Base-by-base conservation (phyloP, 768 basidiomycete species). In the Porpolomopsis calyptriformis region DNA sequence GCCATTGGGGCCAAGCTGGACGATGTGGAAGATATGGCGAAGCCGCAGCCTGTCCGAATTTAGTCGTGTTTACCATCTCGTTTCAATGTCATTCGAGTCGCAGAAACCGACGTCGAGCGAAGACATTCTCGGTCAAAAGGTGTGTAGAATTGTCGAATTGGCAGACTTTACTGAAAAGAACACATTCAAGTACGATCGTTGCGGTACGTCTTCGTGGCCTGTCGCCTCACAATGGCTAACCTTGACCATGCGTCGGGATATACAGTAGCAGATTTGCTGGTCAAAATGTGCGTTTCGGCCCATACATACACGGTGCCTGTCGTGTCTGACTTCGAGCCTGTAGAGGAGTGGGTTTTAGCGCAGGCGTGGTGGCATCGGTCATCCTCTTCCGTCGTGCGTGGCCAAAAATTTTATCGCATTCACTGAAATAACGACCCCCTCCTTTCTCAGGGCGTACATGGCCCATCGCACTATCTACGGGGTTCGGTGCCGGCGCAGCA, bases 81-180 rank as follows among this genome's bases (percentile, higher is more conserved):
- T 39, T 12, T 39, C 38, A n/a, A n/a, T n/a, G n/a, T n/a, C n/a
- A n/a, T n/a, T n/a, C n/a, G n/a, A n/a, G 12, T 38, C 36, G 6
- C 40, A 19, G 49, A 82, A 81, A 65, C 73, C 82, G 43, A 61
- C 80, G 40, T 82, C 89, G 45, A 93, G 87, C 67, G 93, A 97
- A 70, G 85, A 94, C 62, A 76, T 87, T 56, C 71, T 96, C 52
- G 80, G 80, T 23, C 81, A 90, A 67, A 97, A 97, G 81, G 93
- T 87, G 45, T n/a, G 62, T 49, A 6, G 36, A 14, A 25, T 20
- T n/a, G n/a, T n/a, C n/a, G n/a, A 23, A n/a, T 25, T 44, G 20
- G 18, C 9, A 25, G 4, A 20, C 23, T 29, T 12, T 5, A 1
- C 19, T n/a, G 23, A 39, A 23, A 33, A 20, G 37, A 42, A 43